phyloP scores from a whole-genome alignment of 2,329 filamentous ascomycete species.

The Monosporascus sp. region DNA sequence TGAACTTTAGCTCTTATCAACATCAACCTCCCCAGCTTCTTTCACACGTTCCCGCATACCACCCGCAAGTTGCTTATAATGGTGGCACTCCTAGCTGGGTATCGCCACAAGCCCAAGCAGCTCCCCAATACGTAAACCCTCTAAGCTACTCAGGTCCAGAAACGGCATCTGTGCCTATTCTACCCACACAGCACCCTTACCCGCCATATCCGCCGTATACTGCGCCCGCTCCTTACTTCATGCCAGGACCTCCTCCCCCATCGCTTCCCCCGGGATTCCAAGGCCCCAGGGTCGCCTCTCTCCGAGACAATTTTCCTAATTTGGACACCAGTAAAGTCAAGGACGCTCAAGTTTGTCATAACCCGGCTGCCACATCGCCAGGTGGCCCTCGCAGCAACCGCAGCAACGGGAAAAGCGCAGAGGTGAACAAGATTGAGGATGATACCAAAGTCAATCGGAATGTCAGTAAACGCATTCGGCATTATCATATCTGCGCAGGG shows the following conservation, averaged over 20 bases:
- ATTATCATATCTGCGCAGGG: slow-evolving; percentile 18
- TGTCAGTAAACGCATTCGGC: slow-evolving; percentile 16
- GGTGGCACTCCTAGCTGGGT: slow-evolving; percentile 1
- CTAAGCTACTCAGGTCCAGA: slow-evolving; percentile 3
- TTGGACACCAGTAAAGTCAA: too few relatives aligned
- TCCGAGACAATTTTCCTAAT: not conserved
- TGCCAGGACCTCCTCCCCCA: not conserved
- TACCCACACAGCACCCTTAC: slow-evolving; percentile 1
- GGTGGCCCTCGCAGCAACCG: not conserved
- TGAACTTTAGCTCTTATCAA: not conserved
- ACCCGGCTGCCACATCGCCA: not conserved
- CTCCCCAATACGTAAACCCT: slow-evolving; percentile 4
- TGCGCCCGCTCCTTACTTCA: slow-evolving; percentile 1
- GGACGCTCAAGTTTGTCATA: not conserved
- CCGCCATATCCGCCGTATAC: slow-evolving; percentile 1
- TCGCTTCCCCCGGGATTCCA: not conserved
- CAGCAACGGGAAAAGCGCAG: not conserved
- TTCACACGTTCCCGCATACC: not conserved
- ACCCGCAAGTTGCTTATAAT: not conserved
- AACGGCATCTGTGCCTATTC: slow-evolving; percentile 5
- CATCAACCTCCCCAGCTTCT: not conserved
- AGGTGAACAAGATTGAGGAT: not conserved
- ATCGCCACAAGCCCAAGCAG: slow-evolving; percentile 2
- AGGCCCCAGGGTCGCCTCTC: not conserved
- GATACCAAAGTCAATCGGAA: not conserved